Conservation (phyloP, 306 rosid genomes). For the Abrus pulchellus region DNA sequence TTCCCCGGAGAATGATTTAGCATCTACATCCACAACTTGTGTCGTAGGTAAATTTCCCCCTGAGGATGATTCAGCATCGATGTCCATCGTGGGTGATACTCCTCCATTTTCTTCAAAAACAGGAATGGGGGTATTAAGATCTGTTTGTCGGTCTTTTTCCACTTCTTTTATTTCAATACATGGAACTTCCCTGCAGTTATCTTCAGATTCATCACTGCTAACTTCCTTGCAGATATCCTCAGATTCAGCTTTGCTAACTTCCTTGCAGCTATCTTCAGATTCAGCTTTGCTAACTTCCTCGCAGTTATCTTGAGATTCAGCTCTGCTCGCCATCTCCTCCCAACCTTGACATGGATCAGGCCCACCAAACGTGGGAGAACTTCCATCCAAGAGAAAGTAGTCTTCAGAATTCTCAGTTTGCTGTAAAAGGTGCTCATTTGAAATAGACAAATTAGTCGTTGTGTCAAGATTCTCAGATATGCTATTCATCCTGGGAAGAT, state of each 20-base stretch:
- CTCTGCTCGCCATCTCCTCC: conserved; percentile 60
- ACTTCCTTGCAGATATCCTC: too few species aligned
- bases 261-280: conserved; percentile 60
- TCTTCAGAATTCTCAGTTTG: conserved; percentile 59
- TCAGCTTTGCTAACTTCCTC: conserved; percentile 53
- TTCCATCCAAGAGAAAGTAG: conserved; percentile 60
- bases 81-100: conserved; percentile 28
- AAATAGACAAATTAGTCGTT: conserved; percentile 30
- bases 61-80: conserved; percentile 43
- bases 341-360: conserved; percentile 66
- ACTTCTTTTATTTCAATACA: conserved; percentile 61
- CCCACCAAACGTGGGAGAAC: conserved; percentile 57
- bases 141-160: conserved; percentile 36
- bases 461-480: conserved; percentile 42
- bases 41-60: background rate
- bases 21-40: conserved; percentile 1
- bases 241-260: conserved; percentile 55
- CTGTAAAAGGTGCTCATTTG: conserved; percentile 49
- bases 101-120: conserved; percentile 55
- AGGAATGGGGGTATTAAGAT: conserved; percentile 35
- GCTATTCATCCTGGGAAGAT: conserved; percentile 24
- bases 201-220: conserved; percentile 50
- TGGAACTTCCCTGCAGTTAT: conserved; percentile 65
- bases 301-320: conserved; percentile 55
- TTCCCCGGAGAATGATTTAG: conserved; percentile 39